Conservation (phyloP, 192 early-diverging fungal species). For the Coemansia sp. region DNA sequence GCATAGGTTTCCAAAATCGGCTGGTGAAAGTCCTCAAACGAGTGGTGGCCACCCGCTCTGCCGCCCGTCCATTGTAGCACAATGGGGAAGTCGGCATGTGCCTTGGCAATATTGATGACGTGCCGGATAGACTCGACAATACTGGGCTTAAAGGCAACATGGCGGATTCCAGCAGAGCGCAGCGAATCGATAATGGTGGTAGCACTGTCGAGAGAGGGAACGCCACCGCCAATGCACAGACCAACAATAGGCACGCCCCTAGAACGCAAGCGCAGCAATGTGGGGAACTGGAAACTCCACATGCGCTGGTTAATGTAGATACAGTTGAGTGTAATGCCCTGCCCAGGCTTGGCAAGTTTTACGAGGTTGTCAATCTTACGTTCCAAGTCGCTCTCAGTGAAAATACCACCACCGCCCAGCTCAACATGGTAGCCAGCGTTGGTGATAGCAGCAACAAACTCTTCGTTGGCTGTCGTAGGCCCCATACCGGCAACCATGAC, state of each 20-base stretch:
- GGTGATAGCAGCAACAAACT: constrained; percentile 80
- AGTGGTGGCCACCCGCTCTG: constrained; percentile 94
- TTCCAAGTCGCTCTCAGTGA: constrained; percentile 70
- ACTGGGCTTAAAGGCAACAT: constrained; percentile 84
- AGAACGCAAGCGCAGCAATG: constrained; percentile 71
- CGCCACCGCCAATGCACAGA: constrained; percentile 88
- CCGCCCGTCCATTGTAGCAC: constrained; percentile 97
- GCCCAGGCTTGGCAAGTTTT: constrained; percentile 66
- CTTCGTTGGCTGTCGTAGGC: constrained; percentile 74
- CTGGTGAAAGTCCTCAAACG: constrained; percentile 92
- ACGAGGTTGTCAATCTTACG: constrained; percentile 73
- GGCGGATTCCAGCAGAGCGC: constrained; percentile 73
- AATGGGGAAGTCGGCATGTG: constrained; percentile 81
- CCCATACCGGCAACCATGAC: constrained; percentile 96
- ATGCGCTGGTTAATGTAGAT: constrained; percentile 85
- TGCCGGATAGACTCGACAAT: constrained; percentile 71
- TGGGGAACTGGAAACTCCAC: constrained; percentile 82
- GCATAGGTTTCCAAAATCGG: constrained; percentile 74
- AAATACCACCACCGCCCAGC: constrained; percentile 87
- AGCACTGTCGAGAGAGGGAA: constrained; percentile 81
- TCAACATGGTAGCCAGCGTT: constrained; percentile 92
- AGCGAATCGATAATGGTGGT: constrained; percentile 75
- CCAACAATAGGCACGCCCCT: constrained; percentile 90
- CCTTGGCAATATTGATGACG: constrained; percentile 82
- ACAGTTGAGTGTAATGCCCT: constrained; percentile 88